Percentiles rank a stretch among this genome's conserved stretches.
Evolutionary conservation across 306 rosid genomes (phyloP).

Genomic region (Pterocarpus santalinus): DNA sequence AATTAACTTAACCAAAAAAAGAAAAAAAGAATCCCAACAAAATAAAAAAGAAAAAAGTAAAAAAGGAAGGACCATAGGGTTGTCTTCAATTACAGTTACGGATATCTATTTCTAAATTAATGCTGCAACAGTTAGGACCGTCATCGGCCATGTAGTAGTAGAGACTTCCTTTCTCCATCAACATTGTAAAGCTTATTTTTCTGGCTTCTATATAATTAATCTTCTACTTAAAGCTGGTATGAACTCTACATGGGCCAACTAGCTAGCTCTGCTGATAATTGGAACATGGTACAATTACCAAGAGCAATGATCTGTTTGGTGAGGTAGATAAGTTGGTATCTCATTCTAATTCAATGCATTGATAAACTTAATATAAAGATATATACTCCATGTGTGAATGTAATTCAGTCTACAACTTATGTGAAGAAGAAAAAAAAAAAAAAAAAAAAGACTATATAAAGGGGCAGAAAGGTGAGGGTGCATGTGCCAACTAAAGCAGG

Average conservation of each 20-base stretch:
- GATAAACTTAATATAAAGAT: neutral
- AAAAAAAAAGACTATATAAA: neutral
- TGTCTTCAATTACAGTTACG: neutral
- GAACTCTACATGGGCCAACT: too few relatives aligned
- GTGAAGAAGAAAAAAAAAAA: neutral
- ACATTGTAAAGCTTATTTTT: neutral
- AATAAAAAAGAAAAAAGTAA: neutral
- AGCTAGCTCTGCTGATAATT: too few relatives aligned
- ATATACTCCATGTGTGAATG: neutral
- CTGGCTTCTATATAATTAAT: neutral
- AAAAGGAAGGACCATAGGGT: neutral
- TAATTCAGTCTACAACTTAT: neutral
- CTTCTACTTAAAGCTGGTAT: neutral
- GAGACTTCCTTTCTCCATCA: neutral
- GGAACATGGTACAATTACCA: neutral
- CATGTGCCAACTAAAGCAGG: neutral
- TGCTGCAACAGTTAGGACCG: neutral
- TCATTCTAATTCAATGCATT: neutral
- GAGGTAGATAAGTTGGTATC: too few relatives aligned
- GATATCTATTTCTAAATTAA: neutral
- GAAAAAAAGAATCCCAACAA: neutral
- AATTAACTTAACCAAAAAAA: neutral
- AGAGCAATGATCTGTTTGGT: neutral
- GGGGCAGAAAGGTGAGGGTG: neutral
- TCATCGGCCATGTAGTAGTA: neutral